Conservation (phyloP, 306 rosid genomes). For the Dicorynia guianensis region DNA sequence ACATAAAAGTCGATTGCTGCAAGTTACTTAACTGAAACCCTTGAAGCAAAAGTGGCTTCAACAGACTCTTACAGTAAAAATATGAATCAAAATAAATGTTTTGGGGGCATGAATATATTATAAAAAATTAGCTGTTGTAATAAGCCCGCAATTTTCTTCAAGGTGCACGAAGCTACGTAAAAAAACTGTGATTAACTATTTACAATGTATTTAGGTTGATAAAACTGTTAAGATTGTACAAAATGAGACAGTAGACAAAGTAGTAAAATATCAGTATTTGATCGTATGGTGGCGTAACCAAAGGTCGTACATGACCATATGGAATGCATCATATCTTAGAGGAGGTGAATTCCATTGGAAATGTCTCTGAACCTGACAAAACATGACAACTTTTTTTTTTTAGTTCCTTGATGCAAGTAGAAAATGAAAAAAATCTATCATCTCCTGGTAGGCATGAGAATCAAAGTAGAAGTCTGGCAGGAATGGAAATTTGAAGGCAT, state of each 20-base stretch:
- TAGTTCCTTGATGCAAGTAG: conserved; percentile 31
- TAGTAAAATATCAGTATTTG: conserved; percentile 61
- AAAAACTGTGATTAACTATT: conserved; percentile 43
- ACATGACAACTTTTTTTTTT: conserved; percentile 36
- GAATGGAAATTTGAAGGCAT: not conserved
- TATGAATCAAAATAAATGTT: too few relatives aligned
- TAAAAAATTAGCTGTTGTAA: too few relatives aligned
- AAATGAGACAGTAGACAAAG: conserved; percentile 25
- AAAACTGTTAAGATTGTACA: conserved; percentile 54
- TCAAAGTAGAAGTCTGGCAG: too few relatives aligned
- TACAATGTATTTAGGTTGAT: conserved; percentile 57
- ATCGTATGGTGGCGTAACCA: conserved; percentile 90
- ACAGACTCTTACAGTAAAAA: too few relatives aligned
- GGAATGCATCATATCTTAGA: conserved; percentile 77
- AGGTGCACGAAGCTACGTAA: not conserved
- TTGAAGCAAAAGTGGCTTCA: too few relatives aligned
- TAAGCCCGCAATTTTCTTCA: too few relatives aligned
- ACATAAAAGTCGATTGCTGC: too few relatives aligned
- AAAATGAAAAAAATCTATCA: conserved; percentile 28
- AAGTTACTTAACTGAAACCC: too few relatives aligned
- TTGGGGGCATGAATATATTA: too few relatives aligned
- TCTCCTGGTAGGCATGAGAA: not conserved
- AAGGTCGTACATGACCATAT: conserved; percentile 96
- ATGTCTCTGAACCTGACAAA: conserved; percentile 85
- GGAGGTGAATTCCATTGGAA: conserved; percentile 98